Conservation (phyloP, 164 flowering plant species). For the Nelumbo lutea region DNA sequence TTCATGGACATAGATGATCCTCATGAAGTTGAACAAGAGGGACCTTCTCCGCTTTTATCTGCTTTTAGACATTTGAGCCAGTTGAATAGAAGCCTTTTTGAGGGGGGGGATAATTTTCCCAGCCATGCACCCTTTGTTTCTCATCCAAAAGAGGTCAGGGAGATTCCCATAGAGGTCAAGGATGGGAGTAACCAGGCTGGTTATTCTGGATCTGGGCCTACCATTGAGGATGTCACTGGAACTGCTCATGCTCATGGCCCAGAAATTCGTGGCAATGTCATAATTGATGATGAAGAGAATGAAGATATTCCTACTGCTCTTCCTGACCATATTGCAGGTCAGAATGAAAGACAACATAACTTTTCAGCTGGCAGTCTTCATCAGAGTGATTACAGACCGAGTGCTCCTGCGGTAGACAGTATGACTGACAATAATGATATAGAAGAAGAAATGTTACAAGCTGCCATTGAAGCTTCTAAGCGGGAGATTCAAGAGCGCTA, state of each 20-base stretch:
- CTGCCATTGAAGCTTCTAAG: constrained; percentile 98
- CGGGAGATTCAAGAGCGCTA: constrained; percentile 45
- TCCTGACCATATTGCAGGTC: constrained; percentile 16
- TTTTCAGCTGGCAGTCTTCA: constrained; percentile 10
- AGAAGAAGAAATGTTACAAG: constrained; percentile 93
- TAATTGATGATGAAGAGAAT: constrained; percentile 59
- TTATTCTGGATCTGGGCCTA: constrained; percentile 44
- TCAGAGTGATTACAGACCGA: constrained; percentile 29
- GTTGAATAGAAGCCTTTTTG: constrained; percentile 48
- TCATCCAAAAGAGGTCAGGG: constrained; percentile 86
- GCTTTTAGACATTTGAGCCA: constrained; percentile 36
- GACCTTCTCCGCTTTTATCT: constrained; percentile 37
- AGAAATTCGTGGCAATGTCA: constrained; percentile 52
- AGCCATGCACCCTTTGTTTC: constrained; percentile 51
- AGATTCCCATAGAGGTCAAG: constrained; percentile 81
- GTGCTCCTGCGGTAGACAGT: constrained; percentile 43
- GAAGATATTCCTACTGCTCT: constrained; percentile 31
- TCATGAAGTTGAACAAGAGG: constrained; percentile 21
- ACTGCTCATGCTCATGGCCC: constrained; percentile 37
- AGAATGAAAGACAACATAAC: constrained; percentile 9
- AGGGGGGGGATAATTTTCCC: constrained; percentile 22
- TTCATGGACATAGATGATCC: constrained; percentile 84
- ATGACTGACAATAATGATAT: constrained; percentile 63
- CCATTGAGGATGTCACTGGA: constrained; percentile 71
- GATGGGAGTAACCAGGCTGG: constrained; percentile 46